These are phyloP conservation scores for Candida tammaniensis DNA, from an alignment of 805 yeast species.

Conservation along the genomic window DNA sequence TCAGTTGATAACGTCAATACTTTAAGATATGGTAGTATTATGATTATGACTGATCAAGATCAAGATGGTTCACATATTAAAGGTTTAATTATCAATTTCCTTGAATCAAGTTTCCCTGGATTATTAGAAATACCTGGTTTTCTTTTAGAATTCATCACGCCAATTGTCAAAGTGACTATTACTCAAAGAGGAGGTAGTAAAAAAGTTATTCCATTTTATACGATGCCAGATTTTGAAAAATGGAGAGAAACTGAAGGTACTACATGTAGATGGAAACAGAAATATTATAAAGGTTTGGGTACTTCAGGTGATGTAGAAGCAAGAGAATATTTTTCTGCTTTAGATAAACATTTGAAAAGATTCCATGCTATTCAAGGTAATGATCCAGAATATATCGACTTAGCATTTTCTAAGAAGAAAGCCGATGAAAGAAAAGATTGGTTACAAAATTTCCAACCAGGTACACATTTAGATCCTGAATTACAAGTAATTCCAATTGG, in stretches of 20 bases:
- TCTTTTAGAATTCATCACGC: slow-evolving; percentile 90
- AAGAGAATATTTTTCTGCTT: slow-evolving; percentile 80
- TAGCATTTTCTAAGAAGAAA: slow-evolving; percentile 91
- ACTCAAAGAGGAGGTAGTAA: slow-evolving; percentile 55
- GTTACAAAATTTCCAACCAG: slow-evolving; percentile 88
- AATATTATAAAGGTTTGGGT: slow-evolving; percentile 98
- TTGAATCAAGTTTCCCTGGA: slow-evolving; percentile 94
- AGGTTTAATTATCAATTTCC: slow-evolving; percentile 88
- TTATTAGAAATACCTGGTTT: slow-evolving; percentile 87
- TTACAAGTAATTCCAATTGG: slow-evolving; percentile 78
- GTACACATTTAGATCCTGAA: slow-evolving; percentile 84
- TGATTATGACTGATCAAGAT: slow-evolving; percentile 99
- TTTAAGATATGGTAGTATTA: slow-evolving; percentile 90
- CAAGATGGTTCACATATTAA: slow-evolving; percentile 98
- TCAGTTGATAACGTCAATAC: slow-evolving; percentile 57
- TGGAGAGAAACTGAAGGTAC: slow-evolving; percentile 89
- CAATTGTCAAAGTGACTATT: slow-evolving; percentile 87
- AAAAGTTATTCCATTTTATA: slow-evolving; percentile 71
- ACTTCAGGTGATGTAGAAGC: slow-evolving; percentile 83
- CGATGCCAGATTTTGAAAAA: slow-evolving; percentile 91
- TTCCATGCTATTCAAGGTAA: slow-evolving; percentile 79
- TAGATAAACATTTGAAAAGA: slow-evolving; percentile 81
- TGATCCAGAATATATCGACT: slow-evolving; percentile 76
- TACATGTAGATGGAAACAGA: slow-evolving; percentile 78
- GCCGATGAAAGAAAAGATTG: slow-evolving; percentile 98